These are phyloP conservation scores for Nannizziopsis barbatae DNA, from an alignment of 2,329 filamentous ascomycete genomes.

Conservation along the genomic window DNA sequence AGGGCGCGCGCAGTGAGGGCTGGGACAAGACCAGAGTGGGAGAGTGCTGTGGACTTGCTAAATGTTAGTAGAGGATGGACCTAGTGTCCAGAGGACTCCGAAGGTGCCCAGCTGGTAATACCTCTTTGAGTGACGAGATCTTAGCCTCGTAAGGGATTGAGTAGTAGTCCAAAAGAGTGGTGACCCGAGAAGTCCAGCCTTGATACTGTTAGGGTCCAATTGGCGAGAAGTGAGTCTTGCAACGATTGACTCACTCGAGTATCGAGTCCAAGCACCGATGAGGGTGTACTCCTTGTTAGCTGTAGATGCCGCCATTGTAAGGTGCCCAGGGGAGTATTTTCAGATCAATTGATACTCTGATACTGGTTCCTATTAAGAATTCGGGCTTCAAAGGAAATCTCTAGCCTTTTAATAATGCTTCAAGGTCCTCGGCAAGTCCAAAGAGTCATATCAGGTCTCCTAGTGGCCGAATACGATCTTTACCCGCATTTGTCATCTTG, in stretches of 20 bases:
- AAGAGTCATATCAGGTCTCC: no score
- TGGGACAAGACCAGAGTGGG: conserved; percentile 25
- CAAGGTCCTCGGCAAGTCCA: no score
- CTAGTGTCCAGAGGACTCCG: not conserved
- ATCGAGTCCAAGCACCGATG: conserved; percentile 24
- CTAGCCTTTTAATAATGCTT: no score
- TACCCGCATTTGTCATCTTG: no score
- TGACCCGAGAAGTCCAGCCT: conserved; percentile 29
- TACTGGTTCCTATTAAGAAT: no score
- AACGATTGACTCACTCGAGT: conserved; percentile 22
- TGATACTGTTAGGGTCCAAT: not conserved
- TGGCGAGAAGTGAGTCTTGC: not conserved
- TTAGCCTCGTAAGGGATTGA: conserved; percentile 22
- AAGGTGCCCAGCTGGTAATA: conserved; percentile 8
- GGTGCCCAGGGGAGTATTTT: not conserved
- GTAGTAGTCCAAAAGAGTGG: conserved; percentile 27
- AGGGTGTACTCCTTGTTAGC: conserved; percentile 21
- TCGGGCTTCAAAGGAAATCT: no score
- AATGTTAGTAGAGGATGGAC: no score
- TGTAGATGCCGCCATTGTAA: not conserved
- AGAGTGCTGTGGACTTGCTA: conserved; percentile 19
- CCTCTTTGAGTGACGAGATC: conserved; percentile 21
- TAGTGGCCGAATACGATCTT: no score
- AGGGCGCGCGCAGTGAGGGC: conserved; percentile 21
- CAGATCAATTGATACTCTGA: not conserved